Evolutionary conservation across 1,284 basidiomycete species (phyloP), one percentile per base, ranked within the genome.

Genomic region (Bjerkandera adusta): DNA sequence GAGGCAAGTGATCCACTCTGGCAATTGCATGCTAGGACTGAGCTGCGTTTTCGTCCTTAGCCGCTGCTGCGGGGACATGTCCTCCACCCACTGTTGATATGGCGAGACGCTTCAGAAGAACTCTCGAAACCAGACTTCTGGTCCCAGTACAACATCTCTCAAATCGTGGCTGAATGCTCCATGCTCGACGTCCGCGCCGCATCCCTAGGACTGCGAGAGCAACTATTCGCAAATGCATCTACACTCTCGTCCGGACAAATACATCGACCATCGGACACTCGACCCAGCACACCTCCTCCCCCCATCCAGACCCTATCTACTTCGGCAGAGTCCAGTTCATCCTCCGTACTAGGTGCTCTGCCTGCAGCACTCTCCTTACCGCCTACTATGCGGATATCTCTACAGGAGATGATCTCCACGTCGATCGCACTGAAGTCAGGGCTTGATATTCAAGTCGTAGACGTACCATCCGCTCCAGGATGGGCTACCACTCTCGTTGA

Each of bases 51-150:
- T 29, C 47, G 29, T 38, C 24, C n/a, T 11, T 54, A 92, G 85
- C 71, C 75, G 24, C 65, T 92, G 35, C 67, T 93, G 35, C 79
- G 83, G n/a, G 72, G 75, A 39, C 86, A 90, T 58, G 73, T 81
- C 29, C 76, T 89, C 46, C 89, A 93, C 61, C 84, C 89, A 2
- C 68, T 79, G 12, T 70, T 93, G 46, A 75, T 92, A 50, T 80
- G 76, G 73, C 73, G 76, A 32, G 81, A 85, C 55, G 76, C 80
- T 41, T 61, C 66, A 10, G 70, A 72, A 6, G 92, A 95, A 56
- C 69, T 92, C 5, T 70, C 70, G 4, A 73, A 81, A 53, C 71
- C 73, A 15, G 75, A 81, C 51, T 78, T 83, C 47, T 94, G 88
- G 87, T 63, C 70, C 6, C 68, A 76, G 32, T 84, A 85, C 58